These are phyloP conservation scores for Saccharum hybrid DNA, from an alignment of 202 grass and related monocot genomes.

Conservation along the genomic window DNA sequence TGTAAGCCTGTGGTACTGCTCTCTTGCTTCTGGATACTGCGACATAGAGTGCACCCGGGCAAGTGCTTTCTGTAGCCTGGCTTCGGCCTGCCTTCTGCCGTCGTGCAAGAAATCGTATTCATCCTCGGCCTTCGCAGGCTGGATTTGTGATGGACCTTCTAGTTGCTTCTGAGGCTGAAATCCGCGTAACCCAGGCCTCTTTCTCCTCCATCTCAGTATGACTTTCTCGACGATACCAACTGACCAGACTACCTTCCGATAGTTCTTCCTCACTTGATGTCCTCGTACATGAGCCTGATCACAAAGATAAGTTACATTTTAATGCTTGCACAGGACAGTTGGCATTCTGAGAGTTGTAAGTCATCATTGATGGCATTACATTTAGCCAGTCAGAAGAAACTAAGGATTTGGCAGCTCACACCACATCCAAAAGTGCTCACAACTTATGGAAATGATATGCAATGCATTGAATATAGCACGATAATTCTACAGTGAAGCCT, in stretches of 20 bases:
- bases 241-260: conserved; percentile 72
- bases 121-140: conserved; percentile 58
- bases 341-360: not conserved
- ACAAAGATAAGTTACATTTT: conserved; percentile 36
- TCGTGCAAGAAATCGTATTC: conserved; percentile 81
- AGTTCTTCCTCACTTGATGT: conserved; percentile 74
- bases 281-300: conserved; percentile 81
- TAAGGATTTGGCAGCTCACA: conserved; percentile 22
- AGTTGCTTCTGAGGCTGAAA: conserved; percentile 54
- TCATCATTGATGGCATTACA: conserved; percentile 6
- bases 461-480: not conserved
- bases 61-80: conserved; percentile 70
- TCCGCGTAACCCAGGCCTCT: conserved; percentile 56
- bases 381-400: not conserved
- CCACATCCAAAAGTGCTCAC: not conserved
- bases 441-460: conserved; percentile 4
- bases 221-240: conserved; percentile 71
- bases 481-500: not conserved
- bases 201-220: conserved; percentile 80
- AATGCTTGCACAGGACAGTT: conserved; percentile 19
- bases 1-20: conserved; percentile 72
- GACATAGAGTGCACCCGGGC: conserved; percentile 78
- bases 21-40: conserved; percentile 89
- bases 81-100: conserved; percentile 80
- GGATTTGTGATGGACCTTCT: conserved; percentile 51